Evolutionary conservation across 331 rosid genomes (phyloP).

Genomic region (Rosa hybrid): DNA sequence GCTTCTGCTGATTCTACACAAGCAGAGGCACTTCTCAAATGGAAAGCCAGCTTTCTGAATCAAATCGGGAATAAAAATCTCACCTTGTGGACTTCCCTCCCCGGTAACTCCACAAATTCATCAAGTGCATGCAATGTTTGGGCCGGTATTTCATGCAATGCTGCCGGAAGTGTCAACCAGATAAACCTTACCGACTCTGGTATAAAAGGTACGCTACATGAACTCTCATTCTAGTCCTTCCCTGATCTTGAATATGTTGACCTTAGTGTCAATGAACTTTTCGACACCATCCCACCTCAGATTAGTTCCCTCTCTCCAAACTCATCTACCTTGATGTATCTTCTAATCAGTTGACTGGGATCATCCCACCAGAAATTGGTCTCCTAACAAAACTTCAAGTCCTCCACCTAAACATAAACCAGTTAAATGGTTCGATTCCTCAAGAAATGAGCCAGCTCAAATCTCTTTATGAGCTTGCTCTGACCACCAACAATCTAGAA

Average conservation of each 20-base stretch:
- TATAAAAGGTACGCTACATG: constrained; percentile 26
- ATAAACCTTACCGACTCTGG: constrained; percentile 20
- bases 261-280: constrained; percentile 23
- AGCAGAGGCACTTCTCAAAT: constrained; percentile 34
- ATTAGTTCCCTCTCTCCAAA: constrained; percentile 22
- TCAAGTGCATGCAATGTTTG: constrained; percentile 21
- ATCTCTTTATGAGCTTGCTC: constrained; percentile 3
- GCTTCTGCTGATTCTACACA: not conserved
- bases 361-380: constrained; percentile 22
- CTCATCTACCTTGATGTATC: constrained; percentile 23
- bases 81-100: constrained; percentile 22
- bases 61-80: not conserved
- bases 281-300: constrained; percentile 28
- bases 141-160: constrained; percentile 31
- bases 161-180: constrained; percentile 13
- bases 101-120: not conserved
- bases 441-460: constrained; percentile 10
- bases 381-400: constrained; percentile 1
- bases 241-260: constrained; percentile 25
- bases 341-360: constrained; percentile 9
- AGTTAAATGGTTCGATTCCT: constrained; percentile 25
- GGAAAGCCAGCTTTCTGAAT: constrained; percentile 31
- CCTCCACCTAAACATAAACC: constrained; percentile 1
- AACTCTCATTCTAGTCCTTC: constrained; percentile 25
- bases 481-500: not conserved